Conservation (phyloP, 2,329 filamentous ascomycete genomes). For the Talaromyces atroroseus region DNA sequence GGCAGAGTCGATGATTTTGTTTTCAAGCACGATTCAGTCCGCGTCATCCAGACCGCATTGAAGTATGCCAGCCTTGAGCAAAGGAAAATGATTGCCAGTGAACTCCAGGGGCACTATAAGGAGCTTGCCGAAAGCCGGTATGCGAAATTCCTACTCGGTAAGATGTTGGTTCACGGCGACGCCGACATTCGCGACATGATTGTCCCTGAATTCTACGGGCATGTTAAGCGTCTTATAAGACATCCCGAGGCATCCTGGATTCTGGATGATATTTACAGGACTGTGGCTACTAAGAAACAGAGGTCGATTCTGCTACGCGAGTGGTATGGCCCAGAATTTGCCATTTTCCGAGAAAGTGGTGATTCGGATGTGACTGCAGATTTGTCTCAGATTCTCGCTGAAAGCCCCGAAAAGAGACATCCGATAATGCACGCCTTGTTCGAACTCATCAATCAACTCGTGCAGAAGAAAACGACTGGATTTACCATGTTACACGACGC, state of each 20-base stretch:
- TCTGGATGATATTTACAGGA: constrained; percentile 90
- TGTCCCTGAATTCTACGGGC: constrained; percentile 90
- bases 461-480: constrained; percentile 94
- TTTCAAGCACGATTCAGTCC: constrained; percentile 96
- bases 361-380: constrained; percentile 54
- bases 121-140: constrained; percentile 90
- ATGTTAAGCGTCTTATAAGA: constrained; percentile 88
- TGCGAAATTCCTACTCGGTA: constrained; percentile 94
- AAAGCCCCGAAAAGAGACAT: constrained; percentile 76
- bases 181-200: constrained; percentile 80
- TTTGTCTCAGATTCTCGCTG: constrained; percentile 66
- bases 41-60: constrained; percentile 91
- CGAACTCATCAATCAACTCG: constrained; percentile 81
- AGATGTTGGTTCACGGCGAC: constrained; percentile 89
- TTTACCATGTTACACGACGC: constrained; percentile 98
- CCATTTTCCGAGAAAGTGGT: constrained; percentile 63
- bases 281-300: constrained; percentile 77
- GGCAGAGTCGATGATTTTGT: constrained; percentile 92
- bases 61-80: constrained; percentile 89
- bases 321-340: constrained; percentile 95
- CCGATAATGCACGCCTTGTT: constrained; percentile 81
- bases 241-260: constrained; percentile 98
- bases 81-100: constrained; percentile 76
- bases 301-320: constrained; percentile 81
- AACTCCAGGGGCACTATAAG: constrained; percentile 78